These are phyloP conservation scores for Rhizophora apiculata DNA, from an alignment of 345 rosid species.

Conservation along the genomic window DNA sequence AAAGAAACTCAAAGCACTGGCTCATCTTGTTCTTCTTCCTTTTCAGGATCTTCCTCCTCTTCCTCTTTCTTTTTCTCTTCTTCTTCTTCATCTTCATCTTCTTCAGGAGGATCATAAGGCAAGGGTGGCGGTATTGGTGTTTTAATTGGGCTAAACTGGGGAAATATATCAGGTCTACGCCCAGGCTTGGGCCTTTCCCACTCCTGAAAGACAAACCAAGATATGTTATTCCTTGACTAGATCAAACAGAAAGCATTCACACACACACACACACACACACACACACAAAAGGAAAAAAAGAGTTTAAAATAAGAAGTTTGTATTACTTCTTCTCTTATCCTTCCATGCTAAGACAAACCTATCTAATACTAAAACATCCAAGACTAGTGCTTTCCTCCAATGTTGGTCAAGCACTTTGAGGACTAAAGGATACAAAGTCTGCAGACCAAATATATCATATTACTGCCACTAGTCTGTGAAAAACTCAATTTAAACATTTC, in stretches of 20 bases:
- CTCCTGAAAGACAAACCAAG: conserved; percentile 42
- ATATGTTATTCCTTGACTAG: neutral
- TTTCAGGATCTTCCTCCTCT: conserved; percentile 53
- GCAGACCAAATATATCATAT: neutral
- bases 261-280: too few relatives aligned
- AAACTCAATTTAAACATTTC: neutral
- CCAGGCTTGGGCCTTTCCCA: conserved; percentile 79
- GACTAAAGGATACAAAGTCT: neutral
- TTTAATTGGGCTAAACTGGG: conserved; percentile 76
- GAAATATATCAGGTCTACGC: conserved; percentile 69
- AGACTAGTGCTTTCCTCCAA: neutral
- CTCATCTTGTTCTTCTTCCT: conserved; percentile 37
- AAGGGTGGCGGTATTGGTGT: conserved; percentile 72
- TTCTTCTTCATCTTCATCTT: conserved; percentile 72
- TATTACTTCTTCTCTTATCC: neutral
- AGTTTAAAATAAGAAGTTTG: neutral
- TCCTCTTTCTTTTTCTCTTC: conserved; percentile 46
- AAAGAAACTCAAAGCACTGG: conserved; percentile 7
- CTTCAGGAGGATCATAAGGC: conserved; percentile 73
- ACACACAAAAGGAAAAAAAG: too few relatives aligned
- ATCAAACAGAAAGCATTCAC: neutral
- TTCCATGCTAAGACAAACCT: neutral
- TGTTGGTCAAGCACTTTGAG: neutral
- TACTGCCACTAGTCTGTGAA: neutral
- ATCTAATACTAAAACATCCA: neutral